Evolutionary conservation across 2,329 filamentous ascomycete genomes (phyloP).

Genomic region (Diaporthe sp.): DNA sequence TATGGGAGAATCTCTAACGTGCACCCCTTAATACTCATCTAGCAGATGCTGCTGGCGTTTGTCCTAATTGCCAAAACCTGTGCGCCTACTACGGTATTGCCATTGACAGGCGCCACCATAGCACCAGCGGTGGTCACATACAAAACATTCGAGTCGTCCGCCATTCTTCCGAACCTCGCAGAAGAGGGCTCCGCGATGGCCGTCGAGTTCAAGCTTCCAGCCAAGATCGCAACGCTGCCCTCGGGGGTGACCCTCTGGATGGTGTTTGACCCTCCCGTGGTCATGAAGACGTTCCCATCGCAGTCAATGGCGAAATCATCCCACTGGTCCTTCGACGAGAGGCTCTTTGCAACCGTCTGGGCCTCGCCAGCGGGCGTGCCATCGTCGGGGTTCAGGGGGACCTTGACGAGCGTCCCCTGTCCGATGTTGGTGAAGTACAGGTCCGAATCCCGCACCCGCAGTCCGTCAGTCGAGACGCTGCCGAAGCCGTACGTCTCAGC

Average conservation of each 20-base stretch:
- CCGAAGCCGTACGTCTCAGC: conserved; percentile 36
- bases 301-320: conserved; percentile 44
- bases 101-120: conserved; percentile 36
- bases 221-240: conserved; percentile 38
- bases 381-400: conserved; percentile 38
- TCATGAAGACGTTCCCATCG: conserved; percentile 41
- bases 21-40: background rate
- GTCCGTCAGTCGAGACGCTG: conserved; percentile 43
- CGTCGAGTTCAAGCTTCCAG: conserved; percentile 41
- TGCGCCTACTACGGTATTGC: conserved; percentile 35
- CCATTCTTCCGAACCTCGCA: conserved; percentile 37
- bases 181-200: conserved; percentile 39
- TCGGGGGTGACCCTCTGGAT: conserved; percentile 38
- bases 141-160: conserved; percentile 33
- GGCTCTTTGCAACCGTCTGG: conserved; percentile 35
- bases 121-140: conserved; percentile 39
- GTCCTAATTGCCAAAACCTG: conserved; percentile 37
- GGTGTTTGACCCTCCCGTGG: conserved; percentile 40
- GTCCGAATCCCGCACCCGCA: conserved; percentile 43
- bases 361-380: conserved; percentile 40
- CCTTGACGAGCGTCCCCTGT: conserved; percentile 41
- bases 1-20: background rate
- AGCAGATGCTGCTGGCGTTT: conserved; percentile 24
- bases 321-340: conserved; percentile 32
- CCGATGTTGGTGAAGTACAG: conserved; percentile 47